Percentiles rank a stretch among this genome's conserved stretches.
Conservation (phyloP, 495 filamentous ascomycete species). For the Xylaria curta region DNA sequence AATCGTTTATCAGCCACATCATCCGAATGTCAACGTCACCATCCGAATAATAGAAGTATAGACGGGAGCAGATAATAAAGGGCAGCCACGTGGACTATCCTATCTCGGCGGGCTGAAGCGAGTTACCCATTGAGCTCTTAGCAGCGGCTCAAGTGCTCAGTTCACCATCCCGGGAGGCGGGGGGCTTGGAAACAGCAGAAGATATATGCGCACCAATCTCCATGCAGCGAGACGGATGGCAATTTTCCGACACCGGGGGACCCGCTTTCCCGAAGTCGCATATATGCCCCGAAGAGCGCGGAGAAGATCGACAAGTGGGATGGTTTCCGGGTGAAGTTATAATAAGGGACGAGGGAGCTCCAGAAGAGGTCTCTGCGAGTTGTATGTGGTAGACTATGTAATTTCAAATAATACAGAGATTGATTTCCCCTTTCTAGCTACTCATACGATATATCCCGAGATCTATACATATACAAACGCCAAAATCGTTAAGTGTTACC, state of each 20-base stretch:
- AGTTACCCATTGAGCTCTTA: background rate
- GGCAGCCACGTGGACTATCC: background rate
- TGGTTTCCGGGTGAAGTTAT: background rate
- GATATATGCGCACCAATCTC: conserved; percentile 40
- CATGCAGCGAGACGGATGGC: conserved; percentile 24
- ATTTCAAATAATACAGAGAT: background rate
- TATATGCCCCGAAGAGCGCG: conserved; percentile 20
- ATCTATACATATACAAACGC: background rate
- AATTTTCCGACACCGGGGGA: conserved; percentile 35
- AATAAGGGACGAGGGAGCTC: background rate
- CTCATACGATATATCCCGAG: background rate
- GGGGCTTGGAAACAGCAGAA: conserved; percentile 1
- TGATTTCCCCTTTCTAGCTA: background rate
- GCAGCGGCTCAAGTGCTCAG: background rate
- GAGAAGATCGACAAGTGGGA: conserved; percentile 16
- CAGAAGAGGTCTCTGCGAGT: background rate
- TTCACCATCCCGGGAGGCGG: background rate
- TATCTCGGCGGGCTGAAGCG: background rate
- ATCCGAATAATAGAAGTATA: background rate
- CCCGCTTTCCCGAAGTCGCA: conserved; percentile 27
- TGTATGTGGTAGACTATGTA: background rate
- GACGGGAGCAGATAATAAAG: background rate
- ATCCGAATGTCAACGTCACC: too few species aligned
- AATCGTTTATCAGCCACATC: background rate
- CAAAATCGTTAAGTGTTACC: conserved; percentile 19